Evolutionary conservation across 176 grass and related monocot genomes (phyloP).

Genomic region (Elymus sibiricus): DNA sequence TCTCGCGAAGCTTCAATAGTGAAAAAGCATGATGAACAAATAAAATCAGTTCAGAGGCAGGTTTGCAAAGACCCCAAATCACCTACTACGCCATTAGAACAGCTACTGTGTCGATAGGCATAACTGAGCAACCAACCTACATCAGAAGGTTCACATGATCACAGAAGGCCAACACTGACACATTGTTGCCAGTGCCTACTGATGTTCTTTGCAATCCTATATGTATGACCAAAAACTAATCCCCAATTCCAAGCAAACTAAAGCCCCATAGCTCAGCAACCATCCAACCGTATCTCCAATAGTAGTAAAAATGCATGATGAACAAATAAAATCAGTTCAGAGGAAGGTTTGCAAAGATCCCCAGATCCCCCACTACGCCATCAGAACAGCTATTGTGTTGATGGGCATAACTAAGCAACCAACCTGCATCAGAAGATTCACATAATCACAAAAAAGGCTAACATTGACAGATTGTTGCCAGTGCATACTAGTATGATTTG

Average conservation of each 20-base stretch:
- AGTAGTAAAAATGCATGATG: not conserved
- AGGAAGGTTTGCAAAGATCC: not conserved
- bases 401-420: not conserved
- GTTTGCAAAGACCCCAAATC: not conserved
- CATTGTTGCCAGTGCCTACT: not conserved
- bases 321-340: not conserved
- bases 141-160: no score
- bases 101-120: not conserved
- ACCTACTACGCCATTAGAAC: no score
- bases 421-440: no score
- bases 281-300: not conserved
- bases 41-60: not conserved
- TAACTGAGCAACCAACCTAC: not conserved
- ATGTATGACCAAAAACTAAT: no score
- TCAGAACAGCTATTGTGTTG: no score
- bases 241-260: not conserved
- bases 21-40: not conserved
- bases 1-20: not conserved
- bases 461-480: not conserved
- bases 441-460: not conserved
- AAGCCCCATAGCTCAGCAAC: not conserved
- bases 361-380: not conserved
- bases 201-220: not conserved
- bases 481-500: not conserved
- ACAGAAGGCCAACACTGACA: not conserved